Evolutionary conservation across 2,329 filamentous ascomycete genomes (phyloP).

Genomic region (Raffaelea arxii): DNA sequence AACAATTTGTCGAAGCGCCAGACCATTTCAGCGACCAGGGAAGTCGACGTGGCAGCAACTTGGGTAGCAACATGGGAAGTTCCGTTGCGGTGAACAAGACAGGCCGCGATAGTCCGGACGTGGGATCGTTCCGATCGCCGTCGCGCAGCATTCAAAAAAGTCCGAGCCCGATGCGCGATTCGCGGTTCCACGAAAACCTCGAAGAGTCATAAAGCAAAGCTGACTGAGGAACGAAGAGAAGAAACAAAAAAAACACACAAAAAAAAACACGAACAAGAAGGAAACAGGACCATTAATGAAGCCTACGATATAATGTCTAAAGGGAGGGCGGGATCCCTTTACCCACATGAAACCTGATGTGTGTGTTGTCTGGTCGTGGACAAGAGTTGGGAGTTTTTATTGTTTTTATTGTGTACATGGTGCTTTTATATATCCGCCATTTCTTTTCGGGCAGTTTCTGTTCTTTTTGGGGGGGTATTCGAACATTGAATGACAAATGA

Average conservation of each 20-base stretch:
- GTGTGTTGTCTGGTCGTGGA: neutral
- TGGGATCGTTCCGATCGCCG: constrained; percentile 7
- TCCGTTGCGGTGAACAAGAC: constrained; percentile 13
- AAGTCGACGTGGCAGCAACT: neutral
- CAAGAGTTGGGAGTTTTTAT: neutral
- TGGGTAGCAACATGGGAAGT: constrained; percentile 4
- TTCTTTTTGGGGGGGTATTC: too few species aligned
- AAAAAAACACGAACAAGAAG: neutral
- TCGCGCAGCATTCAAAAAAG: constrained; percentile 16
- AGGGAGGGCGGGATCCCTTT: neutral
- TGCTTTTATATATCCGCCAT: neutral
- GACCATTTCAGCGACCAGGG: neutral
- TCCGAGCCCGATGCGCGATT: constrained; percentile 34
- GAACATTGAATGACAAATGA: too few species aligned
- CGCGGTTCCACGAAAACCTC: constrained; percentile 42
- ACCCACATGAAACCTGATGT: neutral
- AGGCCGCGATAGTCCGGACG: constrained; percentile 11
- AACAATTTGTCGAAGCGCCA: neutral
- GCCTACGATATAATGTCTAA: neutral
- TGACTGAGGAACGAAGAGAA: neutral
- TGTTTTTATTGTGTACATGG: neutral
- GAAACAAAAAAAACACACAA: neutral
- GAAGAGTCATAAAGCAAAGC: constrained; percentile 12
- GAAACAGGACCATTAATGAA: neutral
- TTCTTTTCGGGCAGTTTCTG: too few species aligned